Evolutionary conservation across 768 basidiomycete species (phyloP).

Genomic region (Mycena alexandri): DNA sequence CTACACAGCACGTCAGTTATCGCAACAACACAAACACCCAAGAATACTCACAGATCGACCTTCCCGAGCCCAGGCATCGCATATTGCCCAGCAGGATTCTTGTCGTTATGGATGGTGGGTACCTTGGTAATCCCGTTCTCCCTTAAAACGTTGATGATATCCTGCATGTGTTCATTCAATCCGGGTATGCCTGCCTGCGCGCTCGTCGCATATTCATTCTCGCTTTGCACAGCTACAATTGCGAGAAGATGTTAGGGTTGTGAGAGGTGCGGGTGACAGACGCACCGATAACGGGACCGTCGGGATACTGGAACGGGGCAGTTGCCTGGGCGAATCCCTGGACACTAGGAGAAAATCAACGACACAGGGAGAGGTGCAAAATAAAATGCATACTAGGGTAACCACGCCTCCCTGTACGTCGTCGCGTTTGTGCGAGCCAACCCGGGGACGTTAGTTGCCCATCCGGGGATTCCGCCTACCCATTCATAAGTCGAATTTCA

Average conservation of each 20-base stretch:
- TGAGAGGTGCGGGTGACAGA: background rate
- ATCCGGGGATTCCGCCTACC: slow-evolving; percentile 60
- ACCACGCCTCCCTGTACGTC: slow-evolving; percentile 68
- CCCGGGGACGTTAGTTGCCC: slow-evolving; percentile 62
- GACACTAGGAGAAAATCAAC: slow-evolving; percentile 37
- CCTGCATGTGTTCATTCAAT: slow-evolving; percentile 58
- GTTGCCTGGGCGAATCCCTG: slow-evolving; percentile 47
- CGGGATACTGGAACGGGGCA: slow-evolving; percentile 55
- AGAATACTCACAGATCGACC: slow-evolving; percentile 48
- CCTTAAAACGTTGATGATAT: slow-evolving; percentile 52
- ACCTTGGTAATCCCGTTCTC: slow-evolving; percentile 53
- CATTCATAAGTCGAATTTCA: background rate
- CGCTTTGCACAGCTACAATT: slow-evolving; percentile 52
- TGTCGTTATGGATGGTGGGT: slow-evolving; percentile 54
- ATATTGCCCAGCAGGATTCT: slow-evolving; percentile 47
- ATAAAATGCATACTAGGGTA: slow-evolving; percentile 45
- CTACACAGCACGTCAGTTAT: slow-evolving; percentile 40
- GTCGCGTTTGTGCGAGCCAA: slow-evolving; percentile 71
- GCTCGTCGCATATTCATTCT: slow-evolving; percentile 59
- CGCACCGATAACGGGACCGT: slow-evolving; percentile 58
- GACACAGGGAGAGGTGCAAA: slow-evolving; percentile 5
- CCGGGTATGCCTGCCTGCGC: slow-evolving; percentile 46
- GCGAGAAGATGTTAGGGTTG: background rate
- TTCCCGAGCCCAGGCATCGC: slow-evolving; percentile 47
- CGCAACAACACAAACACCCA: background rate